phyloP scores from a whole-genome alignment of 352 stramenopile genomes.

The Achlya hypogyna region DNA sequence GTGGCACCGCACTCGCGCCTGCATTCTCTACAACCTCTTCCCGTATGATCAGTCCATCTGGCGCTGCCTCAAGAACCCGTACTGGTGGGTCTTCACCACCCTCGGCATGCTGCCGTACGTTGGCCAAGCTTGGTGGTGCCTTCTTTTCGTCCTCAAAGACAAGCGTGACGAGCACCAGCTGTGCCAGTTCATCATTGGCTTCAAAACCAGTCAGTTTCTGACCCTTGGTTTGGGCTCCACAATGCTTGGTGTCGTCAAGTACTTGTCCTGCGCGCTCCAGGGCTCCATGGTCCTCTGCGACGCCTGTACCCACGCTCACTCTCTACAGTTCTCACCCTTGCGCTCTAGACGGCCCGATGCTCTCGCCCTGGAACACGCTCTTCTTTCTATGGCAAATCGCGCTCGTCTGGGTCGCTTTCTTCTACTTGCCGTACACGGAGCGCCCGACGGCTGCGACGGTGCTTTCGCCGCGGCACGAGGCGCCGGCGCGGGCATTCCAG shows the following conservation, averaged over 20 bases:
- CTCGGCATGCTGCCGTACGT: conserved; percentile 74
- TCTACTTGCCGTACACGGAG: conserved; percentile 71
- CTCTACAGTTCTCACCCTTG: not conserved
- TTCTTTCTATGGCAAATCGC: conserved; percentile 82
- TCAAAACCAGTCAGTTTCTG: conserved; percentile 87
- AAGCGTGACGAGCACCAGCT: conserved; percentile 89
- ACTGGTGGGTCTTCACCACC: conserved; percentile 67
- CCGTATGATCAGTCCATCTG: conserved; percentile 85
- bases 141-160: conserved; percentile 85
- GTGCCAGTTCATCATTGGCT: conserved; percentile 88
- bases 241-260: conserved; percentile 48
- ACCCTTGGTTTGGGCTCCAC: conserved; percentile 71
- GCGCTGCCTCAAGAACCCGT: conserved; percentile 72
- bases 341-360: conserved; percentile 31
- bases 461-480: conserved; percentile 47
- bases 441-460: conserved; percentile 46
- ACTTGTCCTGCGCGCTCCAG: conserved; percentile 59
- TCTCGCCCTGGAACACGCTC: conserved; percentile 59
- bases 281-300: conserved; percentile 54
- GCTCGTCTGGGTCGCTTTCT: conserved; percentile 78
- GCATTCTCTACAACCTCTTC: conserved; percentile 83
- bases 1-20: conserved; percentile 45
- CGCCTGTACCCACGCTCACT: conserved; percentile 32
- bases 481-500: conserved; percentile 33
- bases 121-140: conserved; percentile 86